Base-by-base conservation (phyloP, 192 early-diverging fungal species). In the Mortierella antarctica region DNA sequence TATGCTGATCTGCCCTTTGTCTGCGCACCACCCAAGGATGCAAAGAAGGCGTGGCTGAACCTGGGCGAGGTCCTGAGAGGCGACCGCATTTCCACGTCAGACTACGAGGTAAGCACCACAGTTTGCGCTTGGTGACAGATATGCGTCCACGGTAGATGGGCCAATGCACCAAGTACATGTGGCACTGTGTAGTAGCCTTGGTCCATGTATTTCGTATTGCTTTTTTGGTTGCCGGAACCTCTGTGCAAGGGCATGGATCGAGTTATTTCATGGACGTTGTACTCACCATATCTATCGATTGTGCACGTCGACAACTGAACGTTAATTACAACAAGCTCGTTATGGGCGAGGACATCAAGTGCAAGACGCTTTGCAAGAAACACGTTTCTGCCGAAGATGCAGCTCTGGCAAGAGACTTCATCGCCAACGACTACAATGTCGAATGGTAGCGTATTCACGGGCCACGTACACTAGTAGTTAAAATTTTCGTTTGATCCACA, bases 21-120 rank as follows among this genome's bases (percentile, higher is more conserved):
- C 10, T 94, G 93, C 71, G 75, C 77, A 18, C 81, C 85, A 40
- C 65, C 69, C 20, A 74, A 65, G 40, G 63, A 65, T 47, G 65
- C 71, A 46, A 73, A 73, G 46, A 70, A 66, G 48, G 66, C 67
- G 9, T 84, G 83, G 83, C 62, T 87, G 23, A 83, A 83, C 79
- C 79, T 93, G 49, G 92, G 92, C 56, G 88, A 93, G 61, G 91
- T 92, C 14, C 70, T 94, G 57, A 83, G 91, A 31, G 93, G 93
- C 10, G 93, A 94, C 82, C 86, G 92, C 11, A 93, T 91, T 39
- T 87, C 85, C 4, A 86, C 82, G 31, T 90, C 88, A 9, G 87
- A 89, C 62, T 90, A 89, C 47, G 63, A 82, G 79, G 79, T 83
- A 73, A 48, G 11, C 2, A 54, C 2, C 6, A 23, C 7, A 18